Percentiles rank a stretch among this genome's conserved stretches.
phyloP scores from a whole-genome alignment of 2,329 filamentous ascomycete species.

The Fusarium continuum region DNA sequence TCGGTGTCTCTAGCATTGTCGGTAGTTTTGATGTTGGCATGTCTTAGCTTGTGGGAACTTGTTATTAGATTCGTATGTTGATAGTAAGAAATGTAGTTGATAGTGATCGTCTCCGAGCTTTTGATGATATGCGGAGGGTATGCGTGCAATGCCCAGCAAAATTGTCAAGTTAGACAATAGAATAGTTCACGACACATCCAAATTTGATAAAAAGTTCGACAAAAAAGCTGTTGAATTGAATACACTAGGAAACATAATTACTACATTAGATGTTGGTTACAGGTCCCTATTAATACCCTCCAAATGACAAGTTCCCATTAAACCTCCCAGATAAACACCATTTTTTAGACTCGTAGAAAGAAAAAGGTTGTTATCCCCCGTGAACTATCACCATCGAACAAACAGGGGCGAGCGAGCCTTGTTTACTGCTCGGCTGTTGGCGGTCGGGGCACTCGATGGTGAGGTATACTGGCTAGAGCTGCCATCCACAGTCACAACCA shows the following conservation, averaged over 20 bases:
- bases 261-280: conserved; percentile 22
- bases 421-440: conserved; percentile 3
- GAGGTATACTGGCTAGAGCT: not conserved
- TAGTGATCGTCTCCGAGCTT: too few relatives aligned
- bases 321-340: not conserved
- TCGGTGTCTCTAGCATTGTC: too few relatives aligned
- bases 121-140: too few relatives aligned
- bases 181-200: too few relatives aligned
- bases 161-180: too few relatives aligned
- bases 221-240: not conserved
- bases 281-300: conserved; percentile 6
- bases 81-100: too few relatives aligned
- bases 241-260: conserved; percentile 14
- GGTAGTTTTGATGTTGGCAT: too few relatives aligned
- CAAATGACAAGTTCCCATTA: not conserved
- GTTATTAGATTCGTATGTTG: too few relatives aligned
- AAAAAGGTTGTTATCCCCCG: not conserved
- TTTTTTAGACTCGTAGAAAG: conserved; percentile 14
- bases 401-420: conserved; percentile 26
- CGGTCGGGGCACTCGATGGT: conserved; percentile 12
- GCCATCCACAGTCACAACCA: conserved; percentile 45
- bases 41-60: too few relatives aligned
- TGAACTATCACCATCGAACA: conserved; percentile 20
- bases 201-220: not conserved
- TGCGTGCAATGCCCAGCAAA: too few relatives aligned